Evolutionary conservation across 2,329 filamentous ascomycete species (phyloP), one percentile per base, ranked within the genome.

Genomic region (Gliomastix tumulicola): DNA sequence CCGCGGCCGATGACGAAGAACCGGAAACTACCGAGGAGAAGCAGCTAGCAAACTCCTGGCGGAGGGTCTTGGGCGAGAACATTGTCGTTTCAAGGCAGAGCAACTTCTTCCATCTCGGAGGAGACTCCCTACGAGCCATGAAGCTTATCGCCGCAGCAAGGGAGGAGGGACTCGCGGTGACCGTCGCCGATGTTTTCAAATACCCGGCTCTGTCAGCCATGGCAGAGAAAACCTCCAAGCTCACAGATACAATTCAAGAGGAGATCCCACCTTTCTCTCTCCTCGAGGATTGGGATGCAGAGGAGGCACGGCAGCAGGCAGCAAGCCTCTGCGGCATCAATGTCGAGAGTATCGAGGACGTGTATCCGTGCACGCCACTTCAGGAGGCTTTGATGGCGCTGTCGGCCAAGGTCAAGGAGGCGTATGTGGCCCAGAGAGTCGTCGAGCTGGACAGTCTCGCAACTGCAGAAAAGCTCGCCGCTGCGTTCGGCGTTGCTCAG

Each of bases 371-470:
- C 51, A 71, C 70, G 0, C 65, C 71, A 1, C 54, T 74, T 2
- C 73, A 78, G 41, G 71, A 74, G 46, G 69, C 66, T 3, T 59
- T 77, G 3, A 67, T 77, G 57, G 68, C 71, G 1, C 49, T 76
- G 6, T 70, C 71, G 3, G 60, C 63, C 39, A 71, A 70, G 46
- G 57, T 67, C 18, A 59, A 61, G 22, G 71, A 70, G 30, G 65
- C 68, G 0, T 78, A 76, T 28, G 62, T 77, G 4, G 69, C 68
- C 3, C 69, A 69, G 43, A 57, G 67, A 27, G 65, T 73, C 2
- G 57, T 69, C 17, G 52, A 62, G 30, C 51, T 74, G 4, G 46
- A 52, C 6, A 53, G 61, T 31, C 37, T 49, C 2, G 51, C 51
- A n/a, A 57, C 55, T 13, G 62, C 61, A 1, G 46, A 54, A 30